Evolutionary conservation across 2,329 filamentous ascomycete species (phyloP).

Genomic region (Hortaea sp.): DNA sequence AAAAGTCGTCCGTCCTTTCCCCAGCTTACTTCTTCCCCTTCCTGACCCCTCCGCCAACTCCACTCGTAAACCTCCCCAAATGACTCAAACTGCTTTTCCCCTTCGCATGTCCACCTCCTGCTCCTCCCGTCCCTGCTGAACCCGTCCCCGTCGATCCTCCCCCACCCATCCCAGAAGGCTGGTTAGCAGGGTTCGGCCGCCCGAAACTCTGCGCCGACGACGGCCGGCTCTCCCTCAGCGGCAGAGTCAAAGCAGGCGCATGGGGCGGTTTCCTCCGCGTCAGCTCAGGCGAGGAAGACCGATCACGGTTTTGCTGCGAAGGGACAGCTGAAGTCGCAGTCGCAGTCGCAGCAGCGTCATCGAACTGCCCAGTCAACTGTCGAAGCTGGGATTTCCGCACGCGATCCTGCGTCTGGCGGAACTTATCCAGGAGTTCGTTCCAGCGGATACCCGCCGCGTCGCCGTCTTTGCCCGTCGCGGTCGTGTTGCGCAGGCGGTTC

Average conservation of each 20-base stretch:
- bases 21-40: constrained; percentile 17
- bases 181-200: not conserved
- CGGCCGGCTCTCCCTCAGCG: not conserved
- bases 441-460: constrained; percentile 63
- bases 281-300: constrained; percentile 13
- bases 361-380: constrained; percentile 15
- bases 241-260: constrained; percentile 1
- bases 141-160: not conserved
- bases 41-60: constrained; percentile 26
- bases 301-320: constrained; percentile 5
- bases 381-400: constrained; percentile 57
- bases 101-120: constrained; percentile 15
- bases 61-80: constrained; percentile 35
- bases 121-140: constrained; percentile 3
- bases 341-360: constrained; percentile 4
- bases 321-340: constrained; percentile 3
- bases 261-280: constrained; percentile 2
- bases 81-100: constrained; percentile 34
- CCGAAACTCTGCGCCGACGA: constrained; percentile 1
- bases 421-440: constrained; percentile 89
- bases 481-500: constrained; percentile 71
- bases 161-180: not conserved
- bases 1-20: no score
- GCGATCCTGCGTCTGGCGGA: constrained; percentile 79
- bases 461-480: constrained; percentile 31